Evolutionary conservation across 2,329 filamentous ascomycete species (phyloP).

Genomic region (Sclerotinia trifoliorum): DNA sequence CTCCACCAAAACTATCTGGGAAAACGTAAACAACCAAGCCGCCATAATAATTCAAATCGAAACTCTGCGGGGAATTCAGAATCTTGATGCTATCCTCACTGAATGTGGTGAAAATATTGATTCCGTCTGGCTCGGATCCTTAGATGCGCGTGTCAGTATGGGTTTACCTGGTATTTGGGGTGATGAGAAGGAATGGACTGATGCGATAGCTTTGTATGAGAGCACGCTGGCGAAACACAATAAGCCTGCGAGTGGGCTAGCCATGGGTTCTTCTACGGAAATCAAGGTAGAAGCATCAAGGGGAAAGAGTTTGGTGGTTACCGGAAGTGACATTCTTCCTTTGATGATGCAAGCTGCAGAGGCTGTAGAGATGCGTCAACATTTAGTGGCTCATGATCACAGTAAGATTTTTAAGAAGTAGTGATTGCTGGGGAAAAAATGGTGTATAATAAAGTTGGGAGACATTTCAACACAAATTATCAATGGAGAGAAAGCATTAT

Average conservation of each 20-base stretch:
- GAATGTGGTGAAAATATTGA: constrained; percentile 47
- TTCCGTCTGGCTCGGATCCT: constrained; percentile 47
- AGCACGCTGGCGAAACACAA: constrained; percentile 47
- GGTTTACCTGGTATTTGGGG: constrained; percentile 41
- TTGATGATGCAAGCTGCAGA: constrained; percentile 19
- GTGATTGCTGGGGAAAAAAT: not conserved
- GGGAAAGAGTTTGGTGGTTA: constrained; percentile 33
- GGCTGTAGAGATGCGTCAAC: not conserved
- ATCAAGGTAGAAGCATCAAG: constrained; percentile 24
- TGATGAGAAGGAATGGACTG: constrained; percentile 46
- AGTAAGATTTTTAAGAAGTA: constrained; percentile 8
- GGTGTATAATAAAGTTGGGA: not conserved
- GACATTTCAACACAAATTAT: too few species aligned
- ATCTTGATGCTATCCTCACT: constrained; percentile 51
- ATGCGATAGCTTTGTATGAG: constrained; percentile 43
- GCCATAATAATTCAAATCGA: constrained; percentile 52
- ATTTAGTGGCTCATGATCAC: constrained; percentile 1
- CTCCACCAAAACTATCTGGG: constrained; percentile 40
- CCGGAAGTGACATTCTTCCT: constrained; percentile 25
- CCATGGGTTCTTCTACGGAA: constrained; percentile 31
- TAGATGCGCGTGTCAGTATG: constrained; percentile 49
- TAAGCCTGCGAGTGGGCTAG: constrained; percentile 42
- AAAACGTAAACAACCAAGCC: constrained; percentile 48
- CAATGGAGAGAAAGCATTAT: not conserved
- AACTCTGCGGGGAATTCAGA: constrained; percentile 45